Percentiles rank a stretch among this genome's conserved stretches.
phyloP scores from a whole-genome alignment of 352 stramenopile species.

The Phytophthora sojae region DNA sequence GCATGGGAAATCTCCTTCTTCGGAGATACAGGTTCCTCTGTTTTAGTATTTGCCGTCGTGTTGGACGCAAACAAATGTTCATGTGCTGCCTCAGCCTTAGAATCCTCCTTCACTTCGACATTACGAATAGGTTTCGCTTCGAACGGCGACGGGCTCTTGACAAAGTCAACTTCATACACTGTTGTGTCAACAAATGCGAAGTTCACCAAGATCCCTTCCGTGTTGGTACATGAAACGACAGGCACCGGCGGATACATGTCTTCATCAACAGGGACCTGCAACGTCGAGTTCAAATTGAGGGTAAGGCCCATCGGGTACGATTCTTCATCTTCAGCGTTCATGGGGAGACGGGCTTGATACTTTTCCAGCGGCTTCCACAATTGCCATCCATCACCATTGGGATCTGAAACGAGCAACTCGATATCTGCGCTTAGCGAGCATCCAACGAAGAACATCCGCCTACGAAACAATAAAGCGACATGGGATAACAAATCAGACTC shows the following conservation, averaged over 20 bases:
- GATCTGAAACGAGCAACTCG: conserved; percentile 74
- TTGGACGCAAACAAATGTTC: background rate
- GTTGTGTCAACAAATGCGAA: conserved; percentile 78
- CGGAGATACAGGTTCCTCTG: background rate
- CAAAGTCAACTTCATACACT: conserved; percentile 58
- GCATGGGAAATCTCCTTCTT: conserved; percentile 25
- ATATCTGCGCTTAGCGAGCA: conserved; percentile 85
- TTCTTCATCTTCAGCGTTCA: conserved; percentile 75
- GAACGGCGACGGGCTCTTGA: conserved; percentile 40
- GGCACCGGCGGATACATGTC: conserved; percentile 53
- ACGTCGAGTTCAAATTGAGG: conserved; percentile 67
- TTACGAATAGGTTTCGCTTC: conserved; percentile 21
- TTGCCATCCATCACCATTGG: conserved; percentile 65
- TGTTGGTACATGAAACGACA: conserved; percentile 65
- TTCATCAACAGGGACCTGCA: conserved; percentile 60
- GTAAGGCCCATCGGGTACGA: conserved; percentile 67
- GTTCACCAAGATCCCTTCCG: conserved; percentile 67
- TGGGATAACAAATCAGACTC: no score
- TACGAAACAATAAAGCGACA: conserved; percentile 19
- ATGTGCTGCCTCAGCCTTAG: background rate
- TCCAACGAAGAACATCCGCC: conserved; percentile 84
- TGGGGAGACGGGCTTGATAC: conserved; percentile 77
- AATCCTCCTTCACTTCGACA: conserved; percentile 5
- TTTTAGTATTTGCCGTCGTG: background rate
- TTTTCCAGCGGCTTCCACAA: conserved; percentile 81